Percentiles rank a stretch among this genome's conserved stretches.
Evolutionary conservation across 257 asterid genomes (phyloP).

Genomic region (Solanum commersonii): DNA sequence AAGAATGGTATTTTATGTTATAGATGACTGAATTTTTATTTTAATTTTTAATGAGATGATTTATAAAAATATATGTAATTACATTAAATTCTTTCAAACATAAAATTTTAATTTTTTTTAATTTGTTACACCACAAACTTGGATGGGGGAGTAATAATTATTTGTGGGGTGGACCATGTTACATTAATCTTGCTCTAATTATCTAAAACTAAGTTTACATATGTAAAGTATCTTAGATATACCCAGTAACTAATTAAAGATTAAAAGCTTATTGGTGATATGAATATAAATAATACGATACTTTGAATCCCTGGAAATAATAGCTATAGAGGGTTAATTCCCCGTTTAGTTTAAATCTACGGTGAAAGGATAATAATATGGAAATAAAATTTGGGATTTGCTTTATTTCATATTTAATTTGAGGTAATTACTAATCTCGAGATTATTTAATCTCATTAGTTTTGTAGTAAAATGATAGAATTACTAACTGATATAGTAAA

Average conservation of each 20-base stretch:
- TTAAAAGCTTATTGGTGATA: neutral
- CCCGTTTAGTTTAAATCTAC: too few species aligned
- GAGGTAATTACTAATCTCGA: neutral
- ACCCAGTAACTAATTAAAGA: neutral
- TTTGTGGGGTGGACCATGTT: neutral
- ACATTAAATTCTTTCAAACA: neutral
- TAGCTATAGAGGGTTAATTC: too few species aligned
- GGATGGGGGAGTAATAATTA: neutral
- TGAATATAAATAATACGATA: too few species aligned
- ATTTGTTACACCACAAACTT: neutral
- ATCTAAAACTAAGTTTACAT: neutral
- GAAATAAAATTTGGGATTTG: neutral
- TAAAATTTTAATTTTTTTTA: neutral
- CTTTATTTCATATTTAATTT: neutral
- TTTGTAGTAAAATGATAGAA: too few species aligned
- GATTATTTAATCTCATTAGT: too few species aligned
- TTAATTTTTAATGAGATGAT: neutral
- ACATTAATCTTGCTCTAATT: neutral
- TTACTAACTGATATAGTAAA: neutral
- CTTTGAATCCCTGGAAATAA: neutral
- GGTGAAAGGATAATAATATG: neutral
- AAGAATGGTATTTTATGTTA: neutral
- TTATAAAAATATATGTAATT: neutral
- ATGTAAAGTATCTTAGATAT: neutral
- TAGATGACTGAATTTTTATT: neutral